phyloP scores from a whole-genome alignment of 495 filamentous ascomycete species.

The Tuber umbilicatum region DNA sequence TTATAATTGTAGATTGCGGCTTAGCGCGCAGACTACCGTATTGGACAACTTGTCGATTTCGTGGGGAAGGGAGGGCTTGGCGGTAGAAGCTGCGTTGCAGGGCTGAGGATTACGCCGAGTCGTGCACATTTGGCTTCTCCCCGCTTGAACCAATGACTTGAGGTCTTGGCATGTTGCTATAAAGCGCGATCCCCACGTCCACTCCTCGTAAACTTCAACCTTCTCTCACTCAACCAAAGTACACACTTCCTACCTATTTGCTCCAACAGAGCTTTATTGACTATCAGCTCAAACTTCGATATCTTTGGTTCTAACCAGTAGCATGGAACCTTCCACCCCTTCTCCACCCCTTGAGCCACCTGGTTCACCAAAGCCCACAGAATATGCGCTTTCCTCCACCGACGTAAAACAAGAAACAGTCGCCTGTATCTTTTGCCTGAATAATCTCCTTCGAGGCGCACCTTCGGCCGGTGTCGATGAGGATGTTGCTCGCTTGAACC shows the following conservation, averaged over 20 bases:
- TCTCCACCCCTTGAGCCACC: conserved; percentile 7
- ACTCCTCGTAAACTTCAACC: conserved; percentile 17
- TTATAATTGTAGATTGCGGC: neutral
- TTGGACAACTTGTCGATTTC: neutral
- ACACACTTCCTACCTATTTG: neutral
- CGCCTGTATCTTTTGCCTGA: conserved; percentile 38
- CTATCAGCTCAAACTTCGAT: neutral
- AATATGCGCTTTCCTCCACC: conserved; percentile 16
- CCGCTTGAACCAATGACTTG: conserved; percentile 25
- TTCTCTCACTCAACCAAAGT: neutral
- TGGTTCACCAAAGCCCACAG: conserved; percentile 17
- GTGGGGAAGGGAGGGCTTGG: neutral
- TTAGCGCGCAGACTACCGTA: neutral
- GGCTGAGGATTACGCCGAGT: conserved; percentile 1
- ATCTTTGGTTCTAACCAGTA: conserved; percentile 3
- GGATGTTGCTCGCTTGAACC: conserved; percentile 38
- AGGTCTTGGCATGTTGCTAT: conserved; percentile 29
- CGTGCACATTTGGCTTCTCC: neutral
- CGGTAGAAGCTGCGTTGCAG: neutral
- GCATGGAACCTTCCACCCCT: conserved; percentile 19
- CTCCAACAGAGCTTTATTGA: neutral
- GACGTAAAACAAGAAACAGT: conserved; percentile 26
- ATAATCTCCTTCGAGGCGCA: conserved; percentile 30
- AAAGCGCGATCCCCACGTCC: conserved; percentile 33
- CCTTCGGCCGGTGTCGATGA: conserved; percentile 17